Base-by-base conservation (phyloP, 208 protist genomes). In the Phytomonas sp. region DNA sequence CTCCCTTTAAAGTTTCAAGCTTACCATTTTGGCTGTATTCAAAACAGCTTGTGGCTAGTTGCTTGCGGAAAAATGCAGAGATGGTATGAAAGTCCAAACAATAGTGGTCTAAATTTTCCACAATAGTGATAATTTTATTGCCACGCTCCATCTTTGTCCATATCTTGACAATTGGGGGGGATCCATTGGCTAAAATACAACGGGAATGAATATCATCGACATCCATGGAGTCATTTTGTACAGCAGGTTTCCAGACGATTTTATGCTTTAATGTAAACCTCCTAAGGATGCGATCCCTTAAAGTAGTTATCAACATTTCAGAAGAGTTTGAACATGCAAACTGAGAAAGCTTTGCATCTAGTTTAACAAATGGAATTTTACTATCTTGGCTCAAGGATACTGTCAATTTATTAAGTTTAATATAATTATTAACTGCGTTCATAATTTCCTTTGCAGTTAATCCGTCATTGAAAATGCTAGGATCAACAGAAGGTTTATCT, bases 101-200 rank as follows among this genome's bases (percentile, higher is more conserved):
- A 74, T 85, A 80, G 17, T 73, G 68, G 43, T 91, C 86, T 2
- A 92, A 60, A 43, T 80, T 77, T 34, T 70, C 82, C 2, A 92
- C 80, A 46, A 91, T 80, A 9, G 86, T 94, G 30, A 92, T 71
- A 17, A 78, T 66, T 60, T 85, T 89, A 31, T 82, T 87, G 29
- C 75, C 75, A 31, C 60, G 59, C 9, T 73, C 59, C 66, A 85
- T 90, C 70, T 88, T 81, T 1, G 72, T 74, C 76, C 77, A 82
- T 28, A 92, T 60, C 26, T 71, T 73, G 2, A 94, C 67, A 9
- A 68, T 75, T 3, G 83, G 82, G 4, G 81, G 70, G 0, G 46
- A 53, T 2, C 85, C 85, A 36, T 68, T 79, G 59, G 83, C 84
- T 34, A 83, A 34, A 43, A 85, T 70, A 1, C 53, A 72, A 40